phyloP scores from a whole-genome alignment of 1,139 yeast species.

The Candida dubliniensis region DNA sequence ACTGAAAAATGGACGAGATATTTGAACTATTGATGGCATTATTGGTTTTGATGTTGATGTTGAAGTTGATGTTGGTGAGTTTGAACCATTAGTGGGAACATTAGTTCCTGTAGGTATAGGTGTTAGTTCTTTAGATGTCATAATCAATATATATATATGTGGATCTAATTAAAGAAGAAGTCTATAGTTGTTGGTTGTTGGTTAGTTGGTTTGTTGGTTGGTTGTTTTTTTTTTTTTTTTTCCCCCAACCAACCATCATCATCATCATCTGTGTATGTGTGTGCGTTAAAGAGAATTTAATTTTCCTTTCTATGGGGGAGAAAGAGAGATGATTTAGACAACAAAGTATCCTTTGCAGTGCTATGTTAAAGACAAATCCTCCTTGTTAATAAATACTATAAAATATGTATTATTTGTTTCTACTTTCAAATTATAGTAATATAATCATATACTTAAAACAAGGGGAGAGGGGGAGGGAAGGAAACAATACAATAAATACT shows the following conservation, averaged over 20 bases:
- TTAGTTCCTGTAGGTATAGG: neutral
- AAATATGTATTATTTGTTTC: neutral
- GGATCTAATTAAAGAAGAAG: neutral
- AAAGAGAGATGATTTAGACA: no score
- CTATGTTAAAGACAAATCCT: no score
- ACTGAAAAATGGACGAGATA: constrained; percentile 67
- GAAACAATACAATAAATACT: constrained; percentile 1
- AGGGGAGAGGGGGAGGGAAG: no score
- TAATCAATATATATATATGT: neutral
- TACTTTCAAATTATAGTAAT: neutral
- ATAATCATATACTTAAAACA: neutral
- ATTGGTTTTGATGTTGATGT: constrained; percentile 2
- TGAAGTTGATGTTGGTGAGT: neutral
- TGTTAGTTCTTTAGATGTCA: constrained; percentile 8
- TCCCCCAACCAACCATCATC: no score
- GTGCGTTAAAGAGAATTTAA: no score
- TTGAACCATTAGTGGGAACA: neutral
- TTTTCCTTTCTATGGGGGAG: no score
- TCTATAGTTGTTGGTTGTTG: no score
- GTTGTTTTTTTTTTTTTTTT: no score
- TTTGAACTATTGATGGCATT: constrained; percentile 35
- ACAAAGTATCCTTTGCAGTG: no score
- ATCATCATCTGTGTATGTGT: no score
- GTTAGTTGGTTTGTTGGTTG: no score
- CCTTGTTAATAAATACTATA: no score